A percentile compares a stretch with the other conserved stretches of the same genome.
These are phyloP conservation scores for Selaginella moellendorffii DNA, from an alignment of 75 land plant species.

Conservation along the genomic window DNA sequence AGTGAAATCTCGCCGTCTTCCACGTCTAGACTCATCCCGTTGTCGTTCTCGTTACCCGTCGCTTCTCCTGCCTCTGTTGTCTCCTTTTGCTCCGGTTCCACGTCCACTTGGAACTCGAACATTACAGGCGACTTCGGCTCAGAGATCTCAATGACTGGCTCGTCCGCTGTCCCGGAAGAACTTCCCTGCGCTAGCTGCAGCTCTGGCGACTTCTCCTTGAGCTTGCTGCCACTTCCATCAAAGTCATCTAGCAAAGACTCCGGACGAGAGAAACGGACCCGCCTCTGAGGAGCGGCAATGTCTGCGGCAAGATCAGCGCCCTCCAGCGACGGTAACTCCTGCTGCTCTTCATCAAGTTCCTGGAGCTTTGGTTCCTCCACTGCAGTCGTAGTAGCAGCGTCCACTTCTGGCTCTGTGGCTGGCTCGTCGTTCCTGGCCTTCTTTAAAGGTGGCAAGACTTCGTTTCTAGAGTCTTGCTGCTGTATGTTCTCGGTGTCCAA, in stretches of 20 bases:
- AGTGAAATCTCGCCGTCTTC: not conserved
- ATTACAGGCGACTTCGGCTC: no score
- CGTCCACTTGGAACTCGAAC: no score
- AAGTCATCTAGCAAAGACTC: not conserved
- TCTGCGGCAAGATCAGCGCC: no score
- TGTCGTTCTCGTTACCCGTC: not conserved
- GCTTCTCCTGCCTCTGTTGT: not conserved
- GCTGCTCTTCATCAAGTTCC: not conserved
- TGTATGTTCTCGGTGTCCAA: not conserved
- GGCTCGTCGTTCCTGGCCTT: not conserved
- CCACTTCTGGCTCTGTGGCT: constrained; percentile 31
- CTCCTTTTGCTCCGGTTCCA: no score
- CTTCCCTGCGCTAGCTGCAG: not conserved
- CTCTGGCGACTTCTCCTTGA: not conserved
- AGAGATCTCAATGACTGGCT: not conserved
- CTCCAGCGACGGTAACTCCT: not conserved
- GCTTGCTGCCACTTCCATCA: not conserved
- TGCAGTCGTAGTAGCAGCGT: constrained; percentile 28
- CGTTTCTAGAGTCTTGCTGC: no score
- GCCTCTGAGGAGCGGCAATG: no score
- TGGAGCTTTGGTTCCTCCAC: not conserved
- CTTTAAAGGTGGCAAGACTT: not conserved
- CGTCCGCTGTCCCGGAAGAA: not conserved
- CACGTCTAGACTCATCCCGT: not conserved
- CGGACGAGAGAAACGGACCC: not conserved